Conservation (phyloP, 1,139 yeast genomes). For the Debaryomyces nepalensis region DNA sequence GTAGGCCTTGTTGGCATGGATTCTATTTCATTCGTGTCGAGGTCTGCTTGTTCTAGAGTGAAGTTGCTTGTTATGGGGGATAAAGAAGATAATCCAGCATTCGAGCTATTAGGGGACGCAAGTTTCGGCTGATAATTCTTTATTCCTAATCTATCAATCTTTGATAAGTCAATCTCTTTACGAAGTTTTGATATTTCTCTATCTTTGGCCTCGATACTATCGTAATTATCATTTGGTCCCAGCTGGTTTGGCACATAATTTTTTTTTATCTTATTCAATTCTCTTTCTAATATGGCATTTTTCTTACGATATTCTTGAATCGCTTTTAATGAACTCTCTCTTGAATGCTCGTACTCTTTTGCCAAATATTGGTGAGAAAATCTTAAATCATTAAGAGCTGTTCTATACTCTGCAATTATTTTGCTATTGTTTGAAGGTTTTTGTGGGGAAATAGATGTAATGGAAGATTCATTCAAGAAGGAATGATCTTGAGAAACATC, state of each 20-base stretch:
- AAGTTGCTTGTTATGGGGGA: conserved; percentile 30
- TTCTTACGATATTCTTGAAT: conserved; percentile 55
- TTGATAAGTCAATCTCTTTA: conserved; percentile 52
- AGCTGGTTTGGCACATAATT: conserved; percentile 13
- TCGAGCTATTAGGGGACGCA: conserved; percentile 18
- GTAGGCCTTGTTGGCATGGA: conserved; percentile 25
- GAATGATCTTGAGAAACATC: conserved; percentile 22
- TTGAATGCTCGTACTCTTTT: conserved; percentile 62
- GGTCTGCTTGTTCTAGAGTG: conserved; percentile 17
- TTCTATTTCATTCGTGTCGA: conserved; percentile 22
- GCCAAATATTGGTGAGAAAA: conserved; percentile 67
- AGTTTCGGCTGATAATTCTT: conserved; percentile 17
- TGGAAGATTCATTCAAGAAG: conserved; percentile 31
- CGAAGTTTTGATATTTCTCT: conserved; percentile 51
- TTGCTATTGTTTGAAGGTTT: conserved; percentile 27
- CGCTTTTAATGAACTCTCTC: conserved; percentile 51
- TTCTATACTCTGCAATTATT: conserved; percentile 48
- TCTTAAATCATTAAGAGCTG: conserved; percentile 63
- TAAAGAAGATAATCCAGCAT: conserved; percentile 17
- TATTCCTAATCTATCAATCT: conserved; percentile 53
- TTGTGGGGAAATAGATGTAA: conserved; percentile 31
- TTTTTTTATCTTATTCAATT: conserved; percentile 35
- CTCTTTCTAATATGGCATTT: conserved; percentile 49
- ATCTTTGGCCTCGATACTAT: conserved; percentile 41
- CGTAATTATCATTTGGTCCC: conserved; percentile 9